Evolutionary conservation across 2,329 filamentous ascomycete genomes (phyloP), one percentile per base, ranked within the genome.

Genomic region (Monilinia polystroma): DNA sequence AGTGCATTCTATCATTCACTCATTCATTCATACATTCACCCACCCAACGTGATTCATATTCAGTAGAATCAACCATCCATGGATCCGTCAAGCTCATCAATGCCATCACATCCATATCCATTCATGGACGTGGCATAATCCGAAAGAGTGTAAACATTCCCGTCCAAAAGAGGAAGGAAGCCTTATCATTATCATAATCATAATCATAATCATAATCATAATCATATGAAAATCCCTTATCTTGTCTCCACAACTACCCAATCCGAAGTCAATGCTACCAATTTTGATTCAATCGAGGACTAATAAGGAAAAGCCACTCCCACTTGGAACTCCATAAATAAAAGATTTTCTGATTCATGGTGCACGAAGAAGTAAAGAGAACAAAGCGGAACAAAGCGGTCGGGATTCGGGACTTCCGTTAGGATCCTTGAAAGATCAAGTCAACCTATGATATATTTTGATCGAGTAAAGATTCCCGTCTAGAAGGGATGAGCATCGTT

Each of bases 371-470:
- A 23, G 23, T 23, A 23, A 23, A 23, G 23, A 23, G 23, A 23
- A 23, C 23, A 23, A 1, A 23, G 23, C 23, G 23, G 43, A 6
- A 47, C 43, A 47, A 57, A 47, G 41, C 43, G 29, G 43, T 47
- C 29, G 45, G 26, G 26, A 32, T 18, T 47, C 20, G 18, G 45
- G 18, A 47, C 16, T 4, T 7, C 4, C 4, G 45, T 38, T 32
- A 2, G 35, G 41, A 47, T 29, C 43, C 45, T 57, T 41, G 8
- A 23, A 12, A 14, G 14, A 16, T 4, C 14, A 52, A 32, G 32
- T 49, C n/a, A 57, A 29, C 63, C 53, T 65, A 65, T 65, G 29
- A 65, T 59, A 10, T 58, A 29, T 65, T 65, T 65, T 29, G 38
- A 65, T 65, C 63, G 63, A 65, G 63, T 65, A 65, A 65, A 20